phyloP scores from a whole-genome alignment of 495 filamentous ascomycete genomes.

The Lophium mytilinum region DNA sequence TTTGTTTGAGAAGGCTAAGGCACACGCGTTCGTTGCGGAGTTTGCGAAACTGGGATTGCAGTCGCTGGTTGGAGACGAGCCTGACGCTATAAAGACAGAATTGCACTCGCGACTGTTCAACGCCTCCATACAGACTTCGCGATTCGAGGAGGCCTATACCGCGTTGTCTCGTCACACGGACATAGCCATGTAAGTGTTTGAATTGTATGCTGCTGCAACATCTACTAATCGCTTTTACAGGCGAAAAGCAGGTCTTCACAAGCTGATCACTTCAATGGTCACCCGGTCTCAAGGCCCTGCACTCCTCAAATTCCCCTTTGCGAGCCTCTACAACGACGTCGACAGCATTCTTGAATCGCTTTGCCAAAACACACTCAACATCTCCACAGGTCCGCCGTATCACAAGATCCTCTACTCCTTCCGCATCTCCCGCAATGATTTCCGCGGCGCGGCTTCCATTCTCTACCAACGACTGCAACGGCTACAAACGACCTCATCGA shows the following conservation, averaged over 20 bases:
- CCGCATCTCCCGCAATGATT: slow-evolving; percentile 74
- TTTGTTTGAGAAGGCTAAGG: slow-evolving; percentile 69
- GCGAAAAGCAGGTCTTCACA: slow-evolving; percentile 53
- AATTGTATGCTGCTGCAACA: too few relatives aligned
- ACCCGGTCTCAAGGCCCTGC: slow-evolving; percentile 45
- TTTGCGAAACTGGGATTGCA: slow-evolving; percentile 76
- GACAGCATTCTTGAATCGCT: slow-evolving; percentile 66
- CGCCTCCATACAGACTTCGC: slow-evolving; percentile 63
- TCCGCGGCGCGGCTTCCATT: slow-evolving; percentile 77
- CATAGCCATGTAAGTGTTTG: slow-evolving; percentile 42
- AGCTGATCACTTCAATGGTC: slow-evolving; percentile 63
- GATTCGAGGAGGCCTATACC: slow-evolving; percentile 75
- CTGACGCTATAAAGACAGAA: slow-evolving; percentile 42
- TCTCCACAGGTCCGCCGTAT: slow-evolving; percentile 54
- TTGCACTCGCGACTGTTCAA: slow-evolving; percentile 77
- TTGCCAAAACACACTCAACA: slow-evolving; percentile 49
- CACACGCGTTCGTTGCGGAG: slow-evolving; percentile 70
- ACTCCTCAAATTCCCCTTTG: slow-evolving; percentile 66
- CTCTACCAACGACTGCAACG: slow-evolving; percentile 60
- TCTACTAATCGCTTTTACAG: neutral
- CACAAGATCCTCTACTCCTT: slow-evolving; percentile 83
- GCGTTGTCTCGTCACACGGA: slow-evolving; percentile 66
- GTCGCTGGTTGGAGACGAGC: slow-evolving; percentile 7
- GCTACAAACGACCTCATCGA: slow-evolving; percentile 49
- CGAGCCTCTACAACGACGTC: slow-evolving; percentile 63